Percentiles rank a stretch among this genome's conserved stretches.
Evolutionary conservation across 495 filamentous ascomycete species (phyloP).

Genomic region (Tuber borchii): DNA sequence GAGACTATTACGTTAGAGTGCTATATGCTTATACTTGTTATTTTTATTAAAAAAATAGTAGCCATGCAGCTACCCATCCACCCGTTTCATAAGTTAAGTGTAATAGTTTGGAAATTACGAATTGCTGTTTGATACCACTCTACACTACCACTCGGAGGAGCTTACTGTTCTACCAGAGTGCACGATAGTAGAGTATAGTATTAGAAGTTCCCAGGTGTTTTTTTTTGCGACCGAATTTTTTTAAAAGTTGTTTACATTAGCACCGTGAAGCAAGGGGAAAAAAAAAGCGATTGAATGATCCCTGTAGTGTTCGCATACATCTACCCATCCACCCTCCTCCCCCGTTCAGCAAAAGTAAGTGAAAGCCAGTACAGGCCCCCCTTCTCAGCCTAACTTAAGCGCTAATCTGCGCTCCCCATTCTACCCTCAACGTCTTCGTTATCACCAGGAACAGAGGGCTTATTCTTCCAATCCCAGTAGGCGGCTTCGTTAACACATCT

Average conservation of each 20-base stretch:
- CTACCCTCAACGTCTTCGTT: neutral
- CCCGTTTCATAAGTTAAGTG: neutral
- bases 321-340: neutral
- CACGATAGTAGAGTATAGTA: neutral
- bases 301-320: neutral
- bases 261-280: no score
- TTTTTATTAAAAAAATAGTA: neutral
- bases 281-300: neutral
- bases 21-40: neutral
- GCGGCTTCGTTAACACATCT: slow-evolving; percentile 15
- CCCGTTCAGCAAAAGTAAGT: neutral
- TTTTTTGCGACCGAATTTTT: neutral
- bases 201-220: neutral
- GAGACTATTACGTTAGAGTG: neutral
- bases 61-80: neutral
- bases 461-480: slow-evolving; percentile 11
- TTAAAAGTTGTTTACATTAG: neutral
- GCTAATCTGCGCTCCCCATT: neutral
- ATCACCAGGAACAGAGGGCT: neutral
- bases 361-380: neutral
- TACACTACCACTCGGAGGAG: neutral
- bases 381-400: neutral
- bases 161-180: neutral
- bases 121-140: neutral
- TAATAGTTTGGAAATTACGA: neutral